phyloP scores from a whole-genome alignment of 2,329 filamentous ascomycete species.

The Penicillium janthinellum region DNA sequence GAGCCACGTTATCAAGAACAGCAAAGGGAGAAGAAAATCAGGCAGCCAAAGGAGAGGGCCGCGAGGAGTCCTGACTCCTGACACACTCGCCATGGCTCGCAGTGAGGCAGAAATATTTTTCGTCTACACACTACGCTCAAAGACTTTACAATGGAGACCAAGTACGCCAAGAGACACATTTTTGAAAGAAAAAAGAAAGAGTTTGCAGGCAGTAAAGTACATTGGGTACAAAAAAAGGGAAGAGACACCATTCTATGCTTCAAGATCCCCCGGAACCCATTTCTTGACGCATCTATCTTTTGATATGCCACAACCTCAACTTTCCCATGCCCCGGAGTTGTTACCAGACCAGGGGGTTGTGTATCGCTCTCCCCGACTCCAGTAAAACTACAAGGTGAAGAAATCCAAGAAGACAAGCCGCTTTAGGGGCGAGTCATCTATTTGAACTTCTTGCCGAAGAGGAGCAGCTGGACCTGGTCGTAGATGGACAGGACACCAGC shows the following conservation, averaged over 20 bases:
- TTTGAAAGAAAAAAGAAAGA: slow-evolving; percentile 39
- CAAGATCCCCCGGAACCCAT: slow-evolving; percentile 42
- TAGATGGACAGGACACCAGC: slow-evolving; percentile 99
- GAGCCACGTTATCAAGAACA: slow-evolving; percentile 6
- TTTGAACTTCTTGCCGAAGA: slow-evolving; percentile 99
- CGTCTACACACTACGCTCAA: not conserved
- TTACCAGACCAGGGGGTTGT: slow-evolving; percentile 24
- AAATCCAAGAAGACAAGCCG: not conserved
- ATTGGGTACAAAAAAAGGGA: slow-evolving; percentile 47
- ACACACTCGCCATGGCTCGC: too few species aligned
- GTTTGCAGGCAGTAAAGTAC: slow-evolving; percentile 54
- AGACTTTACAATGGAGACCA: not conserved
- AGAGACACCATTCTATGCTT: slow-evolving; percentile 47
- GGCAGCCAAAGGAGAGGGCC: too few species aligned
- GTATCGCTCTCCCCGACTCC: slow-evolving; percentile 27
- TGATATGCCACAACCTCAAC: slow-evolving; percentile 37
- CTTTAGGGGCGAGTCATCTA: slow-evolving; percentile 33
- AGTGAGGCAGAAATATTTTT: too few species aligned
- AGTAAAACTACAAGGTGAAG: slow-evolving; percentile 27
- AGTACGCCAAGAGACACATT: slow-evolving; percentile 23
- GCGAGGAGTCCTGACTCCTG: too few species aligned
- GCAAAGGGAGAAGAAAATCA: too few species aligned
- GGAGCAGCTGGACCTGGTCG: slow-evolving; percentile 97
- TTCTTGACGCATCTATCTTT: slow-evolving; percentile 51
- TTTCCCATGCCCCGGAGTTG: slow-evolving; percentile 32